Percentiles rank a stretch among this genome's conserved stretches.
Evolutionary conservation across 352 stramenopile genomes (phyloP).

Genomic region (Phytophthora tubulina): DNA sequence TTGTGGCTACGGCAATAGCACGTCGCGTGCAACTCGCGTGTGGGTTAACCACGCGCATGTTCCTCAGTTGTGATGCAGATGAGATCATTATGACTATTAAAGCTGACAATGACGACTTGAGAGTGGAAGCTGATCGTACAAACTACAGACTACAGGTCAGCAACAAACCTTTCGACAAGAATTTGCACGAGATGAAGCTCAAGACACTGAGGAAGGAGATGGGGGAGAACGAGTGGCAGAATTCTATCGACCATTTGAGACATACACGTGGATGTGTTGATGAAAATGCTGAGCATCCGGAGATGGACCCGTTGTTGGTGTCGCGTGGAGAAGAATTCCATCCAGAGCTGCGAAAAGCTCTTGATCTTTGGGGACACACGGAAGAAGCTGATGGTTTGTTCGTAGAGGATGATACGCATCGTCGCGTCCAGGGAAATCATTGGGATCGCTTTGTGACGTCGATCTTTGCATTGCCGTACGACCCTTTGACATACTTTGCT

Average conservation of each 20-base stretch:
- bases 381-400: conserved; percentile 79
- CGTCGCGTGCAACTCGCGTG: conserved; percentile 81
- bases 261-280: conserved; percentile 51
- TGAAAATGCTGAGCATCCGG: conserved; percentile 52
- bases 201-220: conserved; percentile 59
- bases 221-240: conserved; percentile 54
- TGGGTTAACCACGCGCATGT: conserved; percentile 84
- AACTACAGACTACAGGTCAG: conserved; percentile 80
- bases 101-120: conserved; percentile 78
- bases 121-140: conserved; percentile 74
- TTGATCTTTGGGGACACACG: conserved; percentile 78
- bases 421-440: conserved; percentile 26
- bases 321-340: conserved; percentile 73
- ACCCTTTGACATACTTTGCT: conserved; percentile 85
- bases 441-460: conserved; percentile 59
- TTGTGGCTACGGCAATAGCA: conserved; percentile 69
- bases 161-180: conserved; percentile 75
- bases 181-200: conserved; percentile 67
- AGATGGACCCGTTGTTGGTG: conserved; percentile 83
- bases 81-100: conserved; percentile 89
- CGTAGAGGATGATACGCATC: conserved; percentile 56
- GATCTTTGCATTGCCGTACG: conserved; percentile 74
- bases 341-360: conserved; percentile 56
- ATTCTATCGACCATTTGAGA: conserved; percentile 69
- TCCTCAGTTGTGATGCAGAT: conserved; percentile 74